Conservation (phyloP, 495 filamentous ascomycete genomes). For the Daldinia caldariorum region DNA sequence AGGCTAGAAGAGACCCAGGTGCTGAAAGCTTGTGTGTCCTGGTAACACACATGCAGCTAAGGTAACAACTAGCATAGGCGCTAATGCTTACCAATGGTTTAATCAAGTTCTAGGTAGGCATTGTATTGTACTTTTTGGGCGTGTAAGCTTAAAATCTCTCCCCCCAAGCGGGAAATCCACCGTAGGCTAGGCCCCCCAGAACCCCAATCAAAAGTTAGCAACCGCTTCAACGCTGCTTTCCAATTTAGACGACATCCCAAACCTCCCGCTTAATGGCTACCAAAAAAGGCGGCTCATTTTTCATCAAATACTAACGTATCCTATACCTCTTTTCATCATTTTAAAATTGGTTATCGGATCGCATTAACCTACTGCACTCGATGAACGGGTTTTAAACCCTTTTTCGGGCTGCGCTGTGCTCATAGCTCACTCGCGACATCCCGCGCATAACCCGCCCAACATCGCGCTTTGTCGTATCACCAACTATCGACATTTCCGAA, state of each 20-base stretch:
- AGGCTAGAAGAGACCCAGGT: no score
- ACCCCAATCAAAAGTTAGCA: conserved; percentile 30
- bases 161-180: neutral
- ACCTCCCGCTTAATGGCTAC: conserved; percentile 33
- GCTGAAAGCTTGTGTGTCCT: neutral
- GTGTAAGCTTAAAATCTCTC: no score
- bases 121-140: neutral
- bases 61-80: neutral
- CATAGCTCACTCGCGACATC: conserved; percentile 55
- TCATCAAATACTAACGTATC: conserved; percentile 41
- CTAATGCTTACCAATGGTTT: neutral
- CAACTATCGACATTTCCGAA: conserved; percentile 29
- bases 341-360: conserved; percentile 49
- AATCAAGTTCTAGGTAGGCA: neutral
- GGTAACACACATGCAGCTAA: neutral
- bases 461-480: conserved; percentile 30
- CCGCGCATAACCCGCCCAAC: conserved; percentile 31
- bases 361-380: conserved; percentile 48
- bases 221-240: conserved; percentile 32
- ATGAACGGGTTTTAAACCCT: conserved; percentile 45
- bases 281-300: conserved; percentile 17
- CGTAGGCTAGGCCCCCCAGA: neutral
- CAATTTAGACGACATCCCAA: conserved; percentile 21
- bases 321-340: conserved; percentile 52
- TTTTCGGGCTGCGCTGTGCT: conserved; percentile 57